Evolutionary conservation across 345 rosid species (phyloP), one percentile per base, ranked within the genome.

Genomic region (Eutrema japonicum): DNA sequence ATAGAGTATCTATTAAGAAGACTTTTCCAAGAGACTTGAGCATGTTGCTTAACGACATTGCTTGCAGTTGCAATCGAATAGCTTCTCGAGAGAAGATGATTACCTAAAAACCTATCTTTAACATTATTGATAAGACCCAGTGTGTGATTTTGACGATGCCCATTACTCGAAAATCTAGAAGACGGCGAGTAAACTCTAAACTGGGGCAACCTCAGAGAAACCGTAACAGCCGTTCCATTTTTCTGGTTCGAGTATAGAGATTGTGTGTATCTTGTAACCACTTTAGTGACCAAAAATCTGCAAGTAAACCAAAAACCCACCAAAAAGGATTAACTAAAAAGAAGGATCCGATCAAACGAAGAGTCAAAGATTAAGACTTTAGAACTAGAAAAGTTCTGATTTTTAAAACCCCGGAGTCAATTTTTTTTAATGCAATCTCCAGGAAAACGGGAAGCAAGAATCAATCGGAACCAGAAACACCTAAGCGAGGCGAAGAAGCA

Each of bases 21-120:
- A 79, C 77, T 85, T 78, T 74, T 83, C 96, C 90, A 95, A 74
- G 88, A 82, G 71, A 77, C 74, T 80, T 81, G 84, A 4, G 87
- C 86, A 68, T 73, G 86, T 65, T 81, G 84, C 30, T 82, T 64
- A 64, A 78, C 80, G 8, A 66, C 68, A 71, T 63, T 80, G 66
- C 81, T 82, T 7, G 73, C 78, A n/a, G 87, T 71, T 45, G 67
- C 69, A 41, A 76, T 51, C n/a, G 87, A 72, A 61, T 83, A 86
- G 56, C 76, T 83, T 73, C 86, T 76, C 63, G 81, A 41, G 57
- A 75, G 72, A 49, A 57, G 55, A 69, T 47, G 49, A 60, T 61
- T 43, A 66, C 64, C 50, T 5, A 66, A 36, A 30, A 72, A 22
- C 40, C 73, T 72, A 70, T 73, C 85, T 77, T 87, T 80, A 9